Conservation (phyloP, 306 rosid genomes). For the Cicer bijugum region DNA sequence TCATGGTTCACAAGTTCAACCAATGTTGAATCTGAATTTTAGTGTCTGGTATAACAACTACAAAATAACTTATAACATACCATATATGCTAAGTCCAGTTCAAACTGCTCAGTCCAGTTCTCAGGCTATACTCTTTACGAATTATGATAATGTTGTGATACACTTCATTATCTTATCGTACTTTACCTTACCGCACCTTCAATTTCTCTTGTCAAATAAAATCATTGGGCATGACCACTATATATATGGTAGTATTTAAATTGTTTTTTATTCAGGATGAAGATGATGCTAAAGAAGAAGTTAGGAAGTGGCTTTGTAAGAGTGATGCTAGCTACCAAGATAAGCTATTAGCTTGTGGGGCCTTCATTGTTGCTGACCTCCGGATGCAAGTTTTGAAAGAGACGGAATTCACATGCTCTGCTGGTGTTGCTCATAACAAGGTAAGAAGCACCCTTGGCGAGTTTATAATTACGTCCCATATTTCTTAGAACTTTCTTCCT, state of each 20-base stretch:
- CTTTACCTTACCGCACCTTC: not conserved
- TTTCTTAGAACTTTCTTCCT: conserved; percentile 10
- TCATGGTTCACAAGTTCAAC: conserved; percentile 2
- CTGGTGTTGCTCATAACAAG: conserved; percentile 98
- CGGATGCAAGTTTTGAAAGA: conserved; percentile 87
- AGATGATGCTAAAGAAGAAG: conserved; percentile 60
- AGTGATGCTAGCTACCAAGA: conserved; percentile 71
- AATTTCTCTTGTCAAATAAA: conserved; percentile 39
- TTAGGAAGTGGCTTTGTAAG: conserved; percentile 73
- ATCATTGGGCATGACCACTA: conserved; percentile 21
- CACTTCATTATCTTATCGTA: not conserved
- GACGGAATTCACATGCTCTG: conserved; percentile 95
- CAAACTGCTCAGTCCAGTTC: conserved; percentile 20
- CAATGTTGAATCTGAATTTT: conserved; percentile 28
- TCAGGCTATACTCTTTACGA: not conserved
- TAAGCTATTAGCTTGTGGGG: conserved; percentile 92
- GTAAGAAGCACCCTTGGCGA: conserved; percentile 47
- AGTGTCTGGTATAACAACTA: not conserved
- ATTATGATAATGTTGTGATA: conserved; percentile 8
- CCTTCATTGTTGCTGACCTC: conserved; percentile 84
- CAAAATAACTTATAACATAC: conserved; percentile 4
- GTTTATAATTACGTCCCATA: not conserved
- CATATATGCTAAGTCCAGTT: not conserved
- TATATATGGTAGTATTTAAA: conserved; percentile 38
- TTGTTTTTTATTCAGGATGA: conserved; percentile 64